Evolutionary conservation across 2,329 filamentous ascomycete species (phyloP).

Genomic region (Bisporella sp.): DNA sequence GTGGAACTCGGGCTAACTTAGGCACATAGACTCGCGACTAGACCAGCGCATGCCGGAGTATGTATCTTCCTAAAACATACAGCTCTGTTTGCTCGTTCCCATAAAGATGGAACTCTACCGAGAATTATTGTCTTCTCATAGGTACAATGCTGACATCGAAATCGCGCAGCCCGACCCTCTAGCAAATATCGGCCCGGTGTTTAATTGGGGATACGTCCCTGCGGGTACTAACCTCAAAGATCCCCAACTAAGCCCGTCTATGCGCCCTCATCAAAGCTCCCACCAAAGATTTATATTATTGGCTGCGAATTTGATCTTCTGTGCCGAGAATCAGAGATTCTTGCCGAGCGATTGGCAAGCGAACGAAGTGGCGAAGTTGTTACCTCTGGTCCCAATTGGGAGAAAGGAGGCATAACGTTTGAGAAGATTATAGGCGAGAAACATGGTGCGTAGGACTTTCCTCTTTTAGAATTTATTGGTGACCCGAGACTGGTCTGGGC

Average conservation of each 20-base stretch:
- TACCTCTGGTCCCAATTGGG: not conserved
- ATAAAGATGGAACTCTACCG: not conserved
- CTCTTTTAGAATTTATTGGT: not conserved
- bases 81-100: not conserved
- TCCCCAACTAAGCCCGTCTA: conserved; percentile 18
- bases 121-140: not conserved
- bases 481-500: not conserved
- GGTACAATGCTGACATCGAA: conserved; percentile 19
- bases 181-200: conserved; percentile 12
- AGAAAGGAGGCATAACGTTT: not conserved
- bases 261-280: conserved; percentile 15
- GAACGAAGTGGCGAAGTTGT: not conserved
- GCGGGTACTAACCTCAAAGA: conserved; percentile 18
- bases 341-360: conserved; percentile 10
- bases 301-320: conserved; percentile 17
- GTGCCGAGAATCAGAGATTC: conserved; percentile 11
- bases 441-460: not conserved
- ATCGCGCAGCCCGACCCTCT: conserved; percentile 10
- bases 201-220: conserved; percentile 19
- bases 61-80: not conserved
- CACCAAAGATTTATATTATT: conserved; percentile 13
- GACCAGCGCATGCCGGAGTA: conserved; percentile 16
- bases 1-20: conserved; percentile 15
- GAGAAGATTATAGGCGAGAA: not conserved
- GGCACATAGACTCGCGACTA: conserved; percentile 22